Evolutionary conservation across 2,329 filamentous ascomycete genomes (phyloP).

Genomic region (Mycocentrospora acerina): DNA sequence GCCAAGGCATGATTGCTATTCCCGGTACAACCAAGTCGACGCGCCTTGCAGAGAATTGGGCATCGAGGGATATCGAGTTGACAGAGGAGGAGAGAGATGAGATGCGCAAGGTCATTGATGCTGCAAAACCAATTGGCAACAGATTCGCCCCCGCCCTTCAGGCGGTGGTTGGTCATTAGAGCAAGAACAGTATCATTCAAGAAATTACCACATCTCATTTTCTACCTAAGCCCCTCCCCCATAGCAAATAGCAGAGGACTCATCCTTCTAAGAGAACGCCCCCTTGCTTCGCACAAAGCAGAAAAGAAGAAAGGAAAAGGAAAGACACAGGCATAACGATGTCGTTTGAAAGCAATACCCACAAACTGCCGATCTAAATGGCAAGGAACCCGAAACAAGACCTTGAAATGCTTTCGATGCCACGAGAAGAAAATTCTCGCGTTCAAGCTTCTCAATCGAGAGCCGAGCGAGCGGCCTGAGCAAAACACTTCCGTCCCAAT

Average conservation of each 20-base stretch:
- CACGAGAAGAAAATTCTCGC: not conserved
- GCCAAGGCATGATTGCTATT: slow-evolving; percentile 55
- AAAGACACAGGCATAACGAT: slow-evolving; percentile 13
- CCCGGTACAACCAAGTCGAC: slow-evolving; percentile 44
- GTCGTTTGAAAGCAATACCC: slow-evolving; percentile 4
- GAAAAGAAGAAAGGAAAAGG: too few relatives aligned
- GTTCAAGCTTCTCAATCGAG: slow-evolving; percentile 1
- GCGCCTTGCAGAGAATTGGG: slow-evolving; percentile 23
- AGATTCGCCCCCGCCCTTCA: slow-evolving; percentile 37
- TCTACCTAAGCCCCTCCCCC: slow-evolving; percentile 6
- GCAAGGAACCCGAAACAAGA: slow-evolving; percentile 8
- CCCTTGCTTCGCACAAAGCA: slow-evolving; percentile 3
- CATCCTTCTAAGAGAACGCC: slow-evolving; percentile 9
- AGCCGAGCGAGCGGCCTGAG: slow-evolving; percentile 4
- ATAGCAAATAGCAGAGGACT: slow-evolving; percentile 4
- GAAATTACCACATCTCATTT: slow-evolving; percentile 12
- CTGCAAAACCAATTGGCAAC: slow-evolving; percentile 45
- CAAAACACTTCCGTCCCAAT: slow-evolving; percentile 5
- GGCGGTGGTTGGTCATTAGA: slow-evolving; percentile 19
- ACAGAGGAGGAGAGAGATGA: slow-evolving; percentile 22
- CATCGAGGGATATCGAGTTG: slow-evolving; percentile 19
- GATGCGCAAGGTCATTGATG: slow-evolving; percentile 20
- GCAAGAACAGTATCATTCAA: not conserved
- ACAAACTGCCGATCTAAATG: slow-evolving; percentile 1
- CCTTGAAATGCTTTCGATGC: not conserved